Conservation (phyloP, 306 rosid genomes). For the Prunus mongolica region DNA sequence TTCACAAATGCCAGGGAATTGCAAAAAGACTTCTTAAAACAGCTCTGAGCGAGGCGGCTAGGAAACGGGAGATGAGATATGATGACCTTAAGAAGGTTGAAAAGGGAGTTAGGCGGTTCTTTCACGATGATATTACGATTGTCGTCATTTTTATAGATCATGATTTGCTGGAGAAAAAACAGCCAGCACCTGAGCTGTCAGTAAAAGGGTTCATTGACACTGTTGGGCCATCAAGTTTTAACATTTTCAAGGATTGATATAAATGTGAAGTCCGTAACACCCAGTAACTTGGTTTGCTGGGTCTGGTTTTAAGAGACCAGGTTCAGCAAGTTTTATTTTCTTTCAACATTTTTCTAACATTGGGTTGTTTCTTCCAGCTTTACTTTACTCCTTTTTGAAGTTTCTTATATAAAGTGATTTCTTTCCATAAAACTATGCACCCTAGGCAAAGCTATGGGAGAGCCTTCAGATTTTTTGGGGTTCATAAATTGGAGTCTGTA, state of each 20-base stretch:
- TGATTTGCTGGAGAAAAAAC: slow-evolving; percentile 41
- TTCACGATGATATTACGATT: slow-evolving; percentile 80
- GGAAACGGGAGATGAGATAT: slow-evolving; percentile 65
- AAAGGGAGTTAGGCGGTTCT: slow-evolving; percentile 60
- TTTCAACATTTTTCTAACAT: slow-evolving; percentile 50
- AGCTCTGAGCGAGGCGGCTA: slow-evolving; percentile 67
- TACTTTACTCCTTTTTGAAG: slow-evolving; percentile 13
- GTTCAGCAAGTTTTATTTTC: slow-evolving; percentile 28
- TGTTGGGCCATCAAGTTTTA: slow-evolving; percentile 68
- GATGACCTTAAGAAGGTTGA: slow-evolving; percentile 67
- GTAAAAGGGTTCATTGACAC: slow-evolving; percentile 64
- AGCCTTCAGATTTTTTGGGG: slow-evolving; percentile 1
- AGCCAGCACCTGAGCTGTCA: slow-evolving; percentile 57
- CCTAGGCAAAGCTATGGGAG: slow-evolving; percentile 12
- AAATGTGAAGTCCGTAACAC: slow-evolving; percentile 34
- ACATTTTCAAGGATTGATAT: slow-evolving; percentile 37
- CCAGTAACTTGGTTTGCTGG: slow-evolving; percentile 34
- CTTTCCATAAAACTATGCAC: neutral
- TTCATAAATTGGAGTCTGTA: slow-evolving; percentile 19
- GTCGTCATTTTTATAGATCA: slow-evolving; percentile 77
- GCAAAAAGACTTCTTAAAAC: slow-evolving; percentile 65
- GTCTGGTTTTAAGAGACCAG: slow-evolving; percentile 30
- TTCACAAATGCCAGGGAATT: slow-evolving; percentile 52
- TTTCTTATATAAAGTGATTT: slow-evolving; percentile 16
- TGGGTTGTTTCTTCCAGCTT: slow-evolving; percentile 39